These are phyloP conservation scores for Actinomucor elegans DNA, from an alignment of 371 early-diverging fungal genomes.

Conservation along the genomic window DNA sequence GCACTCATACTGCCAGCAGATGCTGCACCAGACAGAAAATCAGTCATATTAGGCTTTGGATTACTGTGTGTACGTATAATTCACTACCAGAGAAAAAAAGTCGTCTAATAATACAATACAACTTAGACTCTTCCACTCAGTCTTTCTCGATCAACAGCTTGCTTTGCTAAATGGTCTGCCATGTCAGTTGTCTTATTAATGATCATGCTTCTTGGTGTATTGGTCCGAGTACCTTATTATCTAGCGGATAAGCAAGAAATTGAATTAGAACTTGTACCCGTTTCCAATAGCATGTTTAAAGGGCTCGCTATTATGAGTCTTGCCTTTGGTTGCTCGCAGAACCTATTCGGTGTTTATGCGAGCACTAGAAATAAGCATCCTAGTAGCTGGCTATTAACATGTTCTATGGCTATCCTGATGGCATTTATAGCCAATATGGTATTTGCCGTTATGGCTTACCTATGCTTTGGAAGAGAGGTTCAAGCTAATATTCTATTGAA, in stretches of 20 bases:
- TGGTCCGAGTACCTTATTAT: slow-evolving; percentile 48
- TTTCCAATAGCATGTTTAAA: slow-evolving; percentile 25
- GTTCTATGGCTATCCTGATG: slow-evolving; percentile 33
- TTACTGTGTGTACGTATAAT: slow-evolving; percentile 31
- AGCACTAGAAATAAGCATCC: slow-evolving; percentile 37
- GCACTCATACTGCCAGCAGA: slow-evolving; percentile 17
- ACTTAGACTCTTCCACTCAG: slow-evolving; percentile 46
- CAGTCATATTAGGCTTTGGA: slow-evolving; percentile 40
- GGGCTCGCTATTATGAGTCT: slow-evolving; percentile 13
- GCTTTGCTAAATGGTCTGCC: slow-evolving; percentile 47
- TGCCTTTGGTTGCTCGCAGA: slow-evolving; percentile 37
- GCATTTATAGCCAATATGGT: slow-evolving; percentile 49
- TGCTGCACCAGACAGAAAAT: slow-evolving; percentile 22
- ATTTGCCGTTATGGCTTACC: slow-evolving; percentile 52
- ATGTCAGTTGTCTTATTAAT: slow-evolving; percentile 46
- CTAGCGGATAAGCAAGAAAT: slow-evolving; percentile 31
- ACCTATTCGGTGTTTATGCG: slow-evolving; percentile 49
- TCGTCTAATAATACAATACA: no score
- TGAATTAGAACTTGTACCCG: slow-evolving; percentile 34
- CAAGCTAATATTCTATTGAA: slow-evolving; percentile 53
- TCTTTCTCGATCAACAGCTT: slow-evolving; percentile 51
- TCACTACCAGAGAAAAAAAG: not conserved
- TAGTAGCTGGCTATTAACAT: slow-evolving; percentile 38
- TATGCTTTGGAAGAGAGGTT: slow-evolving; percentile 53
- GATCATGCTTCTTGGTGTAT: slow-evolving; percentile 40